Conservation (phyloP, 78 protist genomes). For the Goniomonas avonlea region DNA sequence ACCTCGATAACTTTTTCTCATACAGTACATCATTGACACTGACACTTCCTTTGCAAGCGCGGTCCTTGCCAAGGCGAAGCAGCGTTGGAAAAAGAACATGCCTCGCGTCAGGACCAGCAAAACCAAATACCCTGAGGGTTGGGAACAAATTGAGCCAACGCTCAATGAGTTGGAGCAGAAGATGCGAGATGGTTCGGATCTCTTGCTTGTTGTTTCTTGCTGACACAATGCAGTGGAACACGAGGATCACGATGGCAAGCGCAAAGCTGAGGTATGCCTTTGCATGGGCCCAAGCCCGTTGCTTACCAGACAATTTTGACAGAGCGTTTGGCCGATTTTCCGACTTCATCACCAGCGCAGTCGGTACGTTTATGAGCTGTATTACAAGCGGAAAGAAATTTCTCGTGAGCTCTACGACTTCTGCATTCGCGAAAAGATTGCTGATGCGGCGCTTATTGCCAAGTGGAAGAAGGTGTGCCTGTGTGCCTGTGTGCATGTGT, state of each 20-base stretch:
- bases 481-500: too few relatives aligned
- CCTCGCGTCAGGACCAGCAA: too few relatives aligned
- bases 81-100: too few relatives aligned
- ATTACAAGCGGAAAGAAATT: conserved; percentile 30
- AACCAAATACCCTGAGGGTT: conserved; percentile 45
- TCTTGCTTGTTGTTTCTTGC: not conserved
- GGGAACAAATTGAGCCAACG: conserved; percentile 17
- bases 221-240: not conserved
- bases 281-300: too few relatives aligned
- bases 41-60: too few relatives aligned
- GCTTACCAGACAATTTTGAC: too few relatives aligned
- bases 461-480: conserved; percentile 53
- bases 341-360: conserved; percentile 16
- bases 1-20: too few relatives aligned
- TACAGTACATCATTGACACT: too few relatives aligned
- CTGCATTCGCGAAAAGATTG: conserved; percentile 35
- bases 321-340: conserved; percentile 39
- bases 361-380: conserved; percentile 35
- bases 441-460: conserved; percentile 35
- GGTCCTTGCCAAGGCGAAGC: too few relatives aligned
- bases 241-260: conserved; percentile 39
- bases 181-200: conserved; percentile 21
- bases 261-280: conserved; percentile 45
- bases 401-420: conserved; percentile 42
- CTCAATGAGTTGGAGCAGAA: conserved; percentile 23